These are phyloP conservation scores for Butyriboletus loyo DNA, from an alignment of 768 basidiomycete species.

Conservation along the genomic window DNA sequence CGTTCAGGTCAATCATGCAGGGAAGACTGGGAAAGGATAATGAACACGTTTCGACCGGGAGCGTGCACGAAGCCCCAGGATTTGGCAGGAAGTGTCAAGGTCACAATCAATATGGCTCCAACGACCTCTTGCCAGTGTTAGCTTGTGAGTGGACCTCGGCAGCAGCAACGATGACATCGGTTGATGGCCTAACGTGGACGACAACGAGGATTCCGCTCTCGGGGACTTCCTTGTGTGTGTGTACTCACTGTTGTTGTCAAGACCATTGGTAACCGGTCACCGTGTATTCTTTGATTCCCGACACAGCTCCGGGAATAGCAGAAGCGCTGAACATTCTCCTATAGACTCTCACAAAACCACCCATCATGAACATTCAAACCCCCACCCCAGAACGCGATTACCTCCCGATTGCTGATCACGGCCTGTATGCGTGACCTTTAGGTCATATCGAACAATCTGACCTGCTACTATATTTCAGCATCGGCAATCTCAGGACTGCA, in stretches of 20 bases:
- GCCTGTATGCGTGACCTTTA: slow-evolving; percentile 48
- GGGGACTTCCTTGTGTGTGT: neutral
- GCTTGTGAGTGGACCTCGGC: neutral
- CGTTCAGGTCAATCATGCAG: neutral
- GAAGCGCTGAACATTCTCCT: neutral
- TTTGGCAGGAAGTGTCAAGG: neutral
- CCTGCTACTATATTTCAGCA: slow-evolving; percentile 39
- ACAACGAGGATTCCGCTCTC: neutral
- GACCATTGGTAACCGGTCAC: neutral
- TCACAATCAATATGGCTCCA: neutral
- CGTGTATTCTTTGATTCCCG: slow-evolving; percentile 7
- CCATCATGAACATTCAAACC: slow-evolving; percentile 47
- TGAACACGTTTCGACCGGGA: neutral
- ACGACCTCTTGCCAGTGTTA: too few species aligned
- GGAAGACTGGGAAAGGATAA: slow-evolving; percentile 2
- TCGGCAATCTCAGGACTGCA: slow-evolving; percentile 81
- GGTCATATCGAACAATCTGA: slow-evolving; percentile 7
- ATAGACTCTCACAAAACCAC: neutral
- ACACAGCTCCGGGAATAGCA: neutral
- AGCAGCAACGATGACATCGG: neutral
- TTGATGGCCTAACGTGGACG: neutral
- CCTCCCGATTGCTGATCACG: slow-evolving; percentile 76
- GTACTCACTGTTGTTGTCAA: neutral
- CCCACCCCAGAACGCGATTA: slow-evolving; percentile 62
- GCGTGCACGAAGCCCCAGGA: neutral